Percentiles rank a stretch among this genome's conserved stretches.
phyloP scores from a whole-genome alignment of 805 yeast species.

The Candida quercuum region DNA sequence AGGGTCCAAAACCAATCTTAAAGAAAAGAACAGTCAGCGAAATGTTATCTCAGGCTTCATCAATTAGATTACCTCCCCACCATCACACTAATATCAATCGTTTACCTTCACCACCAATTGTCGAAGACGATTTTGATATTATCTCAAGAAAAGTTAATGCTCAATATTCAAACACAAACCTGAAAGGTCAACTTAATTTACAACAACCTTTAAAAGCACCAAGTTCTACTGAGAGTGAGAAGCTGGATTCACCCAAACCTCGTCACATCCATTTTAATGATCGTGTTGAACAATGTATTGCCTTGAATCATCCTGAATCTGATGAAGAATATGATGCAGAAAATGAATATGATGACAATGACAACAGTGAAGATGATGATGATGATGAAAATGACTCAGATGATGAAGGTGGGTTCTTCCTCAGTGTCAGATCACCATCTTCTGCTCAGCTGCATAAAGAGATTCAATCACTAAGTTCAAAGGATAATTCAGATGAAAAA shows the following conservation, averaged over 20 bases:
- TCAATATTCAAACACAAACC: slow-evolving; percentile 15
- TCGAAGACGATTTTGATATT: slow-evolving; percentile 23
- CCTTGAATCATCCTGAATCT: slow-evolving; percentile 34
- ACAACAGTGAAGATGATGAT: slow-evolving; percentile 20
- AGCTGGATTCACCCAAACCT: background rate
- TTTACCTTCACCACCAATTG: slow-evolving; percentile 20
- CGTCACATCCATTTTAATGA: slow-evolving; percentile 91
- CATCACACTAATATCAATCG: slow-evolving; percentile 7
- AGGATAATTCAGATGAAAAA: background rate
- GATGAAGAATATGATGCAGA: slow-evolving; percentile 19
- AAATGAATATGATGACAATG: slow-evolving; percentile 18
- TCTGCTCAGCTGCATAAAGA: slow-evolving; percentile 24
- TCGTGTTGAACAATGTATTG: slow-evolving; percentile 91
- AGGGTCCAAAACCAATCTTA: slow-evolving; percentile 71
- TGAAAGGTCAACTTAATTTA: background rate
- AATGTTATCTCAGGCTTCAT: slow-evolving; percentile 57
- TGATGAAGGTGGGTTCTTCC: slow-evolving; percentile 66
- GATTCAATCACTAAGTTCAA: slow-evolving; percentile 4
- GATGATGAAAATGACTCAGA: slow-evolving; percentile 36
- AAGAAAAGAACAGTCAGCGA: slow-evolving; percentile 85
- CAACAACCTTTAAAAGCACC: background rate
- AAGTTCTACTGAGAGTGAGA: background rate
- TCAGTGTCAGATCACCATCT: slow-evolving; percentile 44
- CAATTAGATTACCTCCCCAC: slow-evolving; percentile 18
- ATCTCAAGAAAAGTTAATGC: slow-evolving; percentile 23